phyloP scores from a whole-genome alignment of 2,329 filamentous ascomycete species.

The Colletotrichum noveboracense region DNA sequence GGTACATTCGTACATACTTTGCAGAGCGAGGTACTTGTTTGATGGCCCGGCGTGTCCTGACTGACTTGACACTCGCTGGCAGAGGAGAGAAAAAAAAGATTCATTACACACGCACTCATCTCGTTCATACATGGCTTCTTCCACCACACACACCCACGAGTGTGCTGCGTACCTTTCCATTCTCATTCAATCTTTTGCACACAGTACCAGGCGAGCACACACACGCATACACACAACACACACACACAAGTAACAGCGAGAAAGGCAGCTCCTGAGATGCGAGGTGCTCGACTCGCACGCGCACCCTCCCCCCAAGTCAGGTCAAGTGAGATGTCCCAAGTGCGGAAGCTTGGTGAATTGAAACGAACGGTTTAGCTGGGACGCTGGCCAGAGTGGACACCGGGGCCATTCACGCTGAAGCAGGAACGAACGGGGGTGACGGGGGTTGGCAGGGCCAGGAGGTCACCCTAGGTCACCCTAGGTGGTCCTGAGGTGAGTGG shows the following conservation, averaged over 20 bases:
- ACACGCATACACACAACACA: neutral
- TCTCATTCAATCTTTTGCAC: neutral
- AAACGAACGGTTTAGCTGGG: slow-evolving; percentile 22
- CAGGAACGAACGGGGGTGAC: slow-evolving; percentile 14
- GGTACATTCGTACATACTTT: neutral
- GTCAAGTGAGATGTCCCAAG: slow-evolving; percentile 18
- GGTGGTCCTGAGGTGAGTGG: neutral
- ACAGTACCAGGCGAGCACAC: neutral
- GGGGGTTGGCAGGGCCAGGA: neutral
- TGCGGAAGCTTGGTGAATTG: slow-evolving; percentile 20
- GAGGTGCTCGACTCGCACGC: neutral
- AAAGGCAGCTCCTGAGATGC: neutral
- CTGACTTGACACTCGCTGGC: neutral
- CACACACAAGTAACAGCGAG: neutral
- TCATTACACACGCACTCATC: neutral
- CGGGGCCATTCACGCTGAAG: slow-evolving; percentile 14
- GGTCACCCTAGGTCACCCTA: neutral
- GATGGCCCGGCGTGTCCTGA: neutral
- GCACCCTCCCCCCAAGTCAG: slow-evolving; percentile 21
- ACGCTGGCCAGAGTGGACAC: neutral
- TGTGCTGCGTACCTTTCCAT: neutral
- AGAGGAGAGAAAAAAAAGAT: neutral
- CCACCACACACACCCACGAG: neutral
- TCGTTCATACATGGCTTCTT: neutral
- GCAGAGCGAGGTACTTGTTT: neutral